phyloP scores from a whole-genome alignment of 345 rosid genomes.

The Turritis glabra region DNA sequence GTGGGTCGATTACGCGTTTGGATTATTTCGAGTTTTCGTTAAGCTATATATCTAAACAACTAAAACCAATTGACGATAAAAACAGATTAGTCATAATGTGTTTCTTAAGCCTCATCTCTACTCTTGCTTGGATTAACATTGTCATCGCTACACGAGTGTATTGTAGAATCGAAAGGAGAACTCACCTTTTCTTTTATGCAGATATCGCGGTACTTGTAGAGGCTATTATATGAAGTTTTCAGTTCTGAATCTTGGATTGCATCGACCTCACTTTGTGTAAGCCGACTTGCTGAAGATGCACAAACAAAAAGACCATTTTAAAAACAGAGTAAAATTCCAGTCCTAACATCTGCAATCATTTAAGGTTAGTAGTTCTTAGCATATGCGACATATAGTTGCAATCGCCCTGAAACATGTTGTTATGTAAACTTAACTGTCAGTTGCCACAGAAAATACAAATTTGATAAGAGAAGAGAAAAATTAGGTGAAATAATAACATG shows the following conservation, averaged over 20 bases:
- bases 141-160: not conserved
- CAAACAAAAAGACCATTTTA: not conserved
- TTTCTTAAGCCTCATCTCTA: not conserved
- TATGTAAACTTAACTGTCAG: too few relatives aligned
- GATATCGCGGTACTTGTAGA: slow-evolving; percentile 53
- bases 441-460: too few relatives aligned
- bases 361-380: not conserved
- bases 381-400: not conserved
- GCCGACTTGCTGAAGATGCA: slow-evolving; percentile 34
- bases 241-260: slow-evolving; percentile 56
- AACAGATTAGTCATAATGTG: not conserved
- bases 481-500: too few relatives aligned
- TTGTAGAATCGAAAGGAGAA: not conserved
- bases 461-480: too few relatives aligned
- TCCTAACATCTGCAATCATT: not conserved
- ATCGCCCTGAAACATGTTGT: not conserved
- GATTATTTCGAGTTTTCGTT: too few relatives aligned
- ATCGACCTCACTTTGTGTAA: slow-evolving; percentile 52
- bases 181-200: slow-evolving; percentile 65
- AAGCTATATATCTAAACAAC: not conserved
- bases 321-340: slow-evolving; percentile 13
- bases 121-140: not conserved
- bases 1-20: too few relatives aligned
- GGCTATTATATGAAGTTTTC: slow-evolving; percentile 40
- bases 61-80: not conserved